A percentile compares a stretch with the other conserved stretches of the same genome.
Conservation (phyloP, 176 grass and related monocot species). For the Alopecurus myosuroides region DNA sequence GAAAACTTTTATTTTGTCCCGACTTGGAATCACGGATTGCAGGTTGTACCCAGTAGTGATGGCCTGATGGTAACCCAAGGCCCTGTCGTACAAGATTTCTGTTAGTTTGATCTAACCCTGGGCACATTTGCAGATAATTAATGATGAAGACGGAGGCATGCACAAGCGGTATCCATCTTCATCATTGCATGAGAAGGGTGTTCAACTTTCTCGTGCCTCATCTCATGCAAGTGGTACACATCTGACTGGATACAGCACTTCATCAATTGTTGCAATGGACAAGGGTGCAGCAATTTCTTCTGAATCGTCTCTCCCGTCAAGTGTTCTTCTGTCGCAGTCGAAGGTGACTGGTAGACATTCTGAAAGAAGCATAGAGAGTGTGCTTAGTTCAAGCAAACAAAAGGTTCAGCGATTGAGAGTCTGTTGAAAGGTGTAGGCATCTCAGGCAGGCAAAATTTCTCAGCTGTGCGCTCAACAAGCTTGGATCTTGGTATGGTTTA, state of each 20-base stretch:
- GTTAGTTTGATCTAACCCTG: conserved; percentile 26
- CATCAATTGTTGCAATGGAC: conserved; percentile 90
- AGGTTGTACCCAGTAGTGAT: not conserved
- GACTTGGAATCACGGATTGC: not conserved
- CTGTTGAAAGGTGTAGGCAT: conserved; percentile 69
- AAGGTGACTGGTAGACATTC: conserved; percentile 47
- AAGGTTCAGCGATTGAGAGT: conserved; percentile 95
- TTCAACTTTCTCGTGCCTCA: conserved; percentile 46
- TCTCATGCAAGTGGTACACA: conserved; percentile 52
- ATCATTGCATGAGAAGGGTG: conserved; percentile 60
- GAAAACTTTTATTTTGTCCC: not conserved
- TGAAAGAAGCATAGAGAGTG: conserved; percentile 73
- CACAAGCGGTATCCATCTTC: conserved; percentile 79
- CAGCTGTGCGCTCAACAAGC: conserved; percentile 60
- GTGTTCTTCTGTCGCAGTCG: conserved; percentile 47
- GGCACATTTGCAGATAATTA: conserved; percentile 57
- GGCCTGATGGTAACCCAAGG: not conserved
- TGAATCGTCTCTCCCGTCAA: conserved; percentile 56
- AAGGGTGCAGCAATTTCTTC: conserved; percentile 57
- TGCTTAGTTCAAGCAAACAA: conserved; percentile 84
- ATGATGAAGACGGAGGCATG: conserved; percentile 81
- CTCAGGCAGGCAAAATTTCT: conserved; percentile 55
- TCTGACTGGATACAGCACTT: conserved; percentile 57
- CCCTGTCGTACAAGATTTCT: not conserved
- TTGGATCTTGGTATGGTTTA: conserved; percentile 80